Evolutionary conservation across 2,329 filamentous ascomycete genomes (phyloP).

Genomic region (Seiridium cupressi): DNA sequence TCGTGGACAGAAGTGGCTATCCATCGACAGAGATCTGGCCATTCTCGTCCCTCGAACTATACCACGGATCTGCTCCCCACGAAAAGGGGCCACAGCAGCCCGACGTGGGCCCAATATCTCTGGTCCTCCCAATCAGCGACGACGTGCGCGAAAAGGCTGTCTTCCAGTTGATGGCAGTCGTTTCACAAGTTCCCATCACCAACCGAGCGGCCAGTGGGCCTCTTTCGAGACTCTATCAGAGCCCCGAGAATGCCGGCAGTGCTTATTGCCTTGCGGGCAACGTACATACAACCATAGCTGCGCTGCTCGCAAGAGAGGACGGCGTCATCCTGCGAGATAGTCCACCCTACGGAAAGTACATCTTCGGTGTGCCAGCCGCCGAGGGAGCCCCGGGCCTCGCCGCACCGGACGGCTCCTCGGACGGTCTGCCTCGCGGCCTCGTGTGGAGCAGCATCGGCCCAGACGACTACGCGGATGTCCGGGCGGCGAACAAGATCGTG

Average conservation of each 20-base stretch:
- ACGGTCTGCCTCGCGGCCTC: background rate
- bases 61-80: background rate
- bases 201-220: too few relatives aligned
- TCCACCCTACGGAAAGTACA: background rate
- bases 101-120: background rate
- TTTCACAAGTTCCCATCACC: too few relatives aligned
- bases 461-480: background rate
- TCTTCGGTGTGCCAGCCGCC: background rate
- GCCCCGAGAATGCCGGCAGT: background rate
- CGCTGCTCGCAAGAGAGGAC: background rate
- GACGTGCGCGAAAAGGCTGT: background rate
- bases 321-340: background rate
- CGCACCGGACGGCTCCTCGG: background rate
- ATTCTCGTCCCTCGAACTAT: constrained; percentile 3
- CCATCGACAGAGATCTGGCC: constrained; percentile 5
- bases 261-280: background rate
- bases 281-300: background rate
- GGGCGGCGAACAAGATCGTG: constrained; percentile 5
- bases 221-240: background rate
- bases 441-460: constrained; percentile 4
- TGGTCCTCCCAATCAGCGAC: background rate
- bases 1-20: background rate
- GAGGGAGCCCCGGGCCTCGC: background rate
- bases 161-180: background rate
- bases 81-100: background rate